Evolutionary conservation across 495 filamentous ascomycete genomes (phyloP).

Genomic region (Daldinia caldariorum): DNA sequence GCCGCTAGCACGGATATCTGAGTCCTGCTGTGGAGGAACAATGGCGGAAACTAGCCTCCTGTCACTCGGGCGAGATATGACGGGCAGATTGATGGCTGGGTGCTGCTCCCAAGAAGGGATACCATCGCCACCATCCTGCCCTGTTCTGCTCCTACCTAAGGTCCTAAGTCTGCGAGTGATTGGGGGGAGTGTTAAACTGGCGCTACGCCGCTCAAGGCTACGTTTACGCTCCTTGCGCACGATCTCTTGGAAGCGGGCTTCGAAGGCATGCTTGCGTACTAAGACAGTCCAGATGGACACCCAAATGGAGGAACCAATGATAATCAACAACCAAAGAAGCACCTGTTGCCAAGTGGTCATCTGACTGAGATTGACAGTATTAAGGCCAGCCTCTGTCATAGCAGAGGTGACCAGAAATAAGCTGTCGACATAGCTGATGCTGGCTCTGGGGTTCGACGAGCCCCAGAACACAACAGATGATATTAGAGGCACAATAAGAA

Average conservation of each 20-base stretch:
- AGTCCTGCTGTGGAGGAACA: constrained; percentile 16
- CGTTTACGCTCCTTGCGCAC: constrained; percentile 59
- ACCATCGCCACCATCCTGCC: constrained; percentile 1
- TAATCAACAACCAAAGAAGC: constrained; percentile 75
- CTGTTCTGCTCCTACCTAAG: constrained; percentile 36
- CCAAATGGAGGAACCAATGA: constrained; percentile 76
- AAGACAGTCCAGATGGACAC: constrained; percentile 70
- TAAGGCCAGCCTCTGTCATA: constrained; percentile 82
- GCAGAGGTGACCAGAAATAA: constrained; percentile 81
- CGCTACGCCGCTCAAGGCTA: constrained; percentile 38
- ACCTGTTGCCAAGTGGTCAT: constrained; percentile 84
- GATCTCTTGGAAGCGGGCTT: constrained; percentile 69
- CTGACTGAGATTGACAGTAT: constrained; percentile 71
- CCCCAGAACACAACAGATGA: constrained; percentile 78
- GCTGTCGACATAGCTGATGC: constrained; percentile 76
- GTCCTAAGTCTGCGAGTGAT: constrained; percentile 40
- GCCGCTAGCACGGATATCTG: not conserved
- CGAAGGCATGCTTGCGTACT: constrained; percentile 75
- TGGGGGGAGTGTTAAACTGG: constrained; percentile 42
- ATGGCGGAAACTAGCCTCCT: constrained; percentile 33
- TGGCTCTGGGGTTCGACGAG: constrained; percentile 65
- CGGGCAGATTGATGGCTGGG: constrained; percentile 12
- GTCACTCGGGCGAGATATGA: constrained; percentile 41
- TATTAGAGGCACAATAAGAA: constrained; percentile 71
- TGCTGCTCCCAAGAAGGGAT: constrained; percentile 5